These are phyloP conservation scores for Phytophthora hibernalis DNA, from an alignment of 352 stramenopile genomes.

Conservation along the genomic window DNA sequence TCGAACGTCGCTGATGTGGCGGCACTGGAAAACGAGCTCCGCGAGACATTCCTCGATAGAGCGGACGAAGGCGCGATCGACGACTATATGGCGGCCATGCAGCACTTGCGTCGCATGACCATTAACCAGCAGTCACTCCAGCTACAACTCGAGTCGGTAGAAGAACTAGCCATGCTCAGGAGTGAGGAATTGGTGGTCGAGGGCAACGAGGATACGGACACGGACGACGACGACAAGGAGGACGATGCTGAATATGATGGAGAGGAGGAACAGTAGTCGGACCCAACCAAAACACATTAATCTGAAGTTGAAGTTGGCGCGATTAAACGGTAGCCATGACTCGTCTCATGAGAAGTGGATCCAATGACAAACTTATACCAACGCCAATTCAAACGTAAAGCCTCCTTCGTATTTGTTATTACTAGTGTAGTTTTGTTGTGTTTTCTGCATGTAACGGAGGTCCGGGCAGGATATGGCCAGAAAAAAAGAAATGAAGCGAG, in stretches of 20 bases:
- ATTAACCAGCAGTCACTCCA: slow-evolving; percentile 37
- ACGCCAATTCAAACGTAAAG: slow-evolving; percentile 13
- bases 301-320: slow-evolving; percentile 28
- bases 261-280: slow-evolving; percentile 8
- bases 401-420: slow-evolving; percentile 31
- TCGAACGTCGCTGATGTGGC: slow-evolving; percentile 39
- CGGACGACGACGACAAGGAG: slow-evolving; percentile 38
- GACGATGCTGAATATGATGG: slow-evolving; percentile 22
- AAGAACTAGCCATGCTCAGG: slow-evolving; percentile 14
- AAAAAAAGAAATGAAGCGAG: slow-evolving; percentile 21
- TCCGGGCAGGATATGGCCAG: slow-evolving; percentile 8
- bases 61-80: slow-evolving; percentile 69
- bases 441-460: slow-evolving; percentile 37
- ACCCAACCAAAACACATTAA: slow-evolving; percentile 11
- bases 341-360: slow-evolving; percentile 15
- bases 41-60: slow-evolving; percentile 67
- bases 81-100: slow-evolving; percentile 71
- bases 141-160: slow-evolving; percentile 22
- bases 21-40: slow-evolving; percentile 69
- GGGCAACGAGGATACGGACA: slow-evolving; percentile 37
- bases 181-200: slow-evolving; percentile 16
- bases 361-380: background rate
- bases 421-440: slow-evolving; percentile 35
- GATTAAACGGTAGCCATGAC: slow-evolving; percentile 4
- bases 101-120: slow-evolving; percentile 63